Conservation (phyloP, 1,284 basidiomycete species). For the Ceratobasidium sp. region DNA sequence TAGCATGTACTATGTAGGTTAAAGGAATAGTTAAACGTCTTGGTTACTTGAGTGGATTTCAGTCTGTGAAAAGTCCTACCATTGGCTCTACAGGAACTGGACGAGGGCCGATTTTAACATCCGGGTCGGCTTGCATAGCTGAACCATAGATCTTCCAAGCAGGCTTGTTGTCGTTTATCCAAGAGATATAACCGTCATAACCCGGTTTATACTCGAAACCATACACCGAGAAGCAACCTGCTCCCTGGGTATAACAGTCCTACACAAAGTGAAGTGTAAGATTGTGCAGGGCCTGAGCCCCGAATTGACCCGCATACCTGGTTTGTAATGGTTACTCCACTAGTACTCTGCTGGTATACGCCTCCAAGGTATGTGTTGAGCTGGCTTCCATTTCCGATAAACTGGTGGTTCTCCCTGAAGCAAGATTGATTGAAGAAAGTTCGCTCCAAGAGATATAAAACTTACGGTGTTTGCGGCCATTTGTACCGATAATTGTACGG, state of each 20-base stretch:
- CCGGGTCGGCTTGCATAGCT: slow-evolving; percentile 54
- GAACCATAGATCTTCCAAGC: slow-evolving; percentile 56
- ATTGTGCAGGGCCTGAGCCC: background rate
- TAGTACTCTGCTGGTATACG: slow-evolving; percentile 49
- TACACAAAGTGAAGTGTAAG: slow-evolving; percentile 9
- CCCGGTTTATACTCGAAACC: slow-evolving; percentile 57
- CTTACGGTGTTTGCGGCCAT: slow-evolving; percentile 35
- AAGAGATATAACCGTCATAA: slow-evolving; percentile 53
- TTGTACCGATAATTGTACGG: slow-evolving; percentile 41
- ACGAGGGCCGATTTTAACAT: slow-evolving; percentile 54
- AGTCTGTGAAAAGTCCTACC: slow-evolving; percentile 38
- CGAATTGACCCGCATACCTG: slow-evolving; percentile 23
- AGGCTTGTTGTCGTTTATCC: slow-evolving; percentile 52
- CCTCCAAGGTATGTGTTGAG: slow-evolving; percentile 51
- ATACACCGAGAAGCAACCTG: slow-evolving; percentile 52
- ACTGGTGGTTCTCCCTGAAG: slow-evolving; percentile 5
- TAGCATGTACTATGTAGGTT: slow-evolving; percentile 63
- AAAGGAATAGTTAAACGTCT: background rate
- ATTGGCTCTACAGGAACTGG: slow-evolving; percentile 57
- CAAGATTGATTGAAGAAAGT: background rate
- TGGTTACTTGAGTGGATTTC: no score
- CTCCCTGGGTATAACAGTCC: slow-evolving; percentile 23
- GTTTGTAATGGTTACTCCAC: slow-evolving; percentile 39
- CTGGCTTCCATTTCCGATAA: slow-evolving; percentile 44
- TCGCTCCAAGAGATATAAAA: slow-evolving; percentile 46